Percentiles rank a stretch among this genome's conserved stretches.
phyloP scores from a whole-genome alignment of 2,329 filamentous ascomycete species.

The Talaromyces sp. region DNA sequence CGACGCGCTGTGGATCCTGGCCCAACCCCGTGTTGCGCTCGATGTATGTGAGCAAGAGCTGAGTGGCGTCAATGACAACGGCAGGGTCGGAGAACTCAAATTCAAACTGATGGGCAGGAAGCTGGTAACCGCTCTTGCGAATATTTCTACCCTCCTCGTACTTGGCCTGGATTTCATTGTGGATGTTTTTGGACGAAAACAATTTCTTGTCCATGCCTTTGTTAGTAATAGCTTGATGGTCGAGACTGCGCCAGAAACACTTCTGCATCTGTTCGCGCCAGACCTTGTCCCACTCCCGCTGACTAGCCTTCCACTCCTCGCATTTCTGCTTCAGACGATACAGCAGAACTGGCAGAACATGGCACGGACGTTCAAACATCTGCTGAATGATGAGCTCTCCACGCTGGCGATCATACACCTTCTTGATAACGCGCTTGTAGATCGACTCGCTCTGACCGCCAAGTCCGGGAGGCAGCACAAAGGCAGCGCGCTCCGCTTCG shows the following conservation, averaged over 20 bases:
- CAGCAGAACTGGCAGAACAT: conserved; percentile 83
- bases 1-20: conserved; percentile 66
- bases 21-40: conserved; percentile 49
- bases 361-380: conserved; percentile 77
- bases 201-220: conserved; percentile 88
- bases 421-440: conserved; percentile 95
- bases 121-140: conserved; percentile 58
- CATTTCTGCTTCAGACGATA: conserved; percentile 91
- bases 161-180: conserved; percentile 86
- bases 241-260: conserved; percentile 92
- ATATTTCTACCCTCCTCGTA: conserved; percentile 83
- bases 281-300: conserved; percentile 97
- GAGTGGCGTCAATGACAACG: conserved; percentile 55
- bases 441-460: conserved; percentile 94
- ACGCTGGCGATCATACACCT: conserved; percentile 83
- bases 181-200: conserved; percentile 83
- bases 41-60: conserved; percentile 47
- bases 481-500: conserved; percentile 66
- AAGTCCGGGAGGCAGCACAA: conserved; percentile 75
- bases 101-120: conserved; percentile 67
- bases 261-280: conserved; percentile 94
- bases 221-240: conserved; percentile 90
- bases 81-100: conserved; percentile 70
- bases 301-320: conserved; percentile 95
- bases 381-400: conserved; percentile 82